These are phyloP conservation scores for Pestalotiopsis sp. DNA, from an alignment of 2,329 filamentous ascomycete species.

Conservation along the genomic window DNA sequence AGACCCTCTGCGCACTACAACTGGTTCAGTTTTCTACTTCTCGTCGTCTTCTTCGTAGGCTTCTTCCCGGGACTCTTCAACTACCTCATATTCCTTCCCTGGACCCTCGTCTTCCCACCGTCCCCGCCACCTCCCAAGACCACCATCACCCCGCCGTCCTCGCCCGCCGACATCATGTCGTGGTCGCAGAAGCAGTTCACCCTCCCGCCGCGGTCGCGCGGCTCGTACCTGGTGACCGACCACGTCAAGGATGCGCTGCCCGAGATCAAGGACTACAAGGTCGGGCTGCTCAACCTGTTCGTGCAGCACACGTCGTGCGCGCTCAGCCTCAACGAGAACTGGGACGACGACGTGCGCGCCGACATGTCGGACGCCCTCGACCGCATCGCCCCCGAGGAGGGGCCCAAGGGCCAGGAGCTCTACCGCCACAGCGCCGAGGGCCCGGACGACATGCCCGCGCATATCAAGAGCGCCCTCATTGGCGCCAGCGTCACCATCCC, in stretches of 20 bases:
- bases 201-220: constrained; percentile 74
- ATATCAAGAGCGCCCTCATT: constrained; percentile 88
- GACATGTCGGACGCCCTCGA: constrained; percentile 96
- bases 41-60: constrained; percentile 47
- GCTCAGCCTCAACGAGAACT: constrained; percentile 91
- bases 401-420: constrained; percentile 69
- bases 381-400: constrained; percentile 77
- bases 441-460: constrained; percentile 91
- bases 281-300: constrained; percentile 85
- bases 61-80: constrained; percentile 57
- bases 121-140: constrained; percentile 15
- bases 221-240: constrained; percentile 88
- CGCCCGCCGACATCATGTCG: constrained; percentile 54
- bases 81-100: constrained; percentile 48
- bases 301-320: constrained; percentile 94
- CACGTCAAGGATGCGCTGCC: constrained; percentile 70
- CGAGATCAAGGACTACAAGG: constrained; percentile 79
- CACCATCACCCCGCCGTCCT: constrained; percentile 10
- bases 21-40: constrained; percentile 43
- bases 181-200: constrained; percentile 87
- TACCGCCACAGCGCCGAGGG: constrained; percentile 91
- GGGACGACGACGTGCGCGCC: constrained; percentile 76
- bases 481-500: constrained; percentile 90
- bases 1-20: constrained; percentile 32
- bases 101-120: constrained; percentile 35